A percentile compares a stretch with the other conserved stretches of the same genome.
Evolutionary conservation across 805 yeast species (phyloP).

Genomic region (Lachancea fermentati): DNA sequence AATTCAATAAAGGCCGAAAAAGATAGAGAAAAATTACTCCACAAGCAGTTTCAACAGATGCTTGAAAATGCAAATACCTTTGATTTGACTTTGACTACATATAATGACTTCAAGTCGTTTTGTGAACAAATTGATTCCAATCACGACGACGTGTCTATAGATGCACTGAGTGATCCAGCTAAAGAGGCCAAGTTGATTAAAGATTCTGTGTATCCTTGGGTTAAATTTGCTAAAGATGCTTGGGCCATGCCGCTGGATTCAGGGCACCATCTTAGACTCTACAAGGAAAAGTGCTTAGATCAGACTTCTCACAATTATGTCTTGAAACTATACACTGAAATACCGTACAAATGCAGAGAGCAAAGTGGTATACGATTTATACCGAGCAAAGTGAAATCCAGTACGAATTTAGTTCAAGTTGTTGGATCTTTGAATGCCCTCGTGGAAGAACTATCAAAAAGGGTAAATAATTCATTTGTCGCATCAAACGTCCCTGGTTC

Average conservation of each 20-base stretch:
- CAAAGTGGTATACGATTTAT: constrained; percentile 11
- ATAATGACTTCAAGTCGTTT: constrained; percentile 36
- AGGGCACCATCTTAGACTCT: constrained; percentile 21
- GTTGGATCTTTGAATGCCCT: constrained; percentile 24
- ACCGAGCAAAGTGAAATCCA: constrained; percentile 12
- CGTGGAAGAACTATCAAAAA: constrained; percentile 13
- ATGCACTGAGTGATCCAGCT: constrained; percentile 2
- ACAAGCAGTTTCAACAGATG: constrained; percentile 14
- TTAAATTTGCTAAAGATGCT: constrained; percentile 24
- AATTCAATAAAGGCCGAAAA: constrained; percentile 11
- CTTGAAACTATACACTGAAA: constrained; percentile 17
- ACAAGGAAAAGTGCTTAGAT: constrained; percentile 15
- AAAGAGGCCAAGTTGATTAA: constrained; percentile 17
- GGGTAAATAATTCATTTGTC: neutral
- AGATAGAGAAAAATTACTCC: constrained; percentile 6
- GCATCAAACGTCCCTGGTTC: neutral
- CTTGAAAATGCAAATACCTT: constrained; percentile 18
- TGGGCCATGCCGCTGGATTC: constrained; percentile 31
- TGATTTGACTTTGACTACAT: constrained; percentile 34
- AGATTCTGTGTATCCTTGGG: constrained; percentile 34
- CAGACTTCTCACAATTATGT: constrained; percentile 13
- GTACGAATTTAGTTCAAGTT: constrained; percentile 11
- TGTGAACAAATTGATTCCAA: constrained; percentile 9
- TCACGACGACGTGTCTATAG: neutral
- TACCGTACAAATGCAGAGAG: constrained; percentile 16